Conservation (phyloP, 2,329 filamentous ascomycete species). For the Xylariaceae sp. region DNA sequence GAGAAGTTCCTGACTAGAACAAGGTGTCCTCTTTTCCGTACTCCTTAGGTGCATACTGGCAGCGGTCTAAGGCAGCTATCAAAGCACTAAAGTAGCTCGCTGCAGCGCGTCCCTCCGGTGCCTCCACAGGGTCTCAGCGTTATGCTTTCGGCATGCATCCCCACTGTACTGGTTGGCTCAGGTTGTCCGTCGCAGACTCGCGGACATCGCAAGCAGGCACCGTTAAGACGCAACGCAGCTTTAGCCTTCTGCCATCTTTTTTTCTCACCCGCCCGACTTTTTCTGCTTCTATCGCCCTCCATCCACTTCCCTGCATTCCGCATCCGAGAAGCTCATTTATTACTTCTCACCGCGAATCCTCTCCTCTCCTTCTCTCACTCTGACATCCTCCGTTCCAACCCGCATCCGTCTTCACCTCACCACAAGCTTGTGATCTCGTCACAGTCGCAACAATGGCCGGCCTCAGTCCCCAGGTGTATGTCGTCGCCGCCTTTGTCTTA, state of each 20-base stretch:
- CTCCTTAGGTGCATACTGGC: not conserved
- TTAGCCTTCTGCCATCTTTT: conserved; percentile 7
- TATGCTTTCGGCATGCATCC: not conserved
- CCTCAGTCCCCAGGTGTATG: conserved; percentile 61
- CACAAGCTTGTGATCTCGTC: conserved; percentile 2
- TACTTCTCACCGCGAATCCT: not conserved
- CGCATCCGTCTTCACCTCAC: not conserved
- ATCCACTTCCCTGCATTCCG: conserved; percentile 20
- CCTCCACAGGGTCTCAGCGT: not conserved
- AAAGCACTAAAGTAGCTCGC: not conserved
- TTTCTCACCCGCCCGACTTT: conserved; percentile 2
- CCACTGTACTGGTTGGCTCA: not conserved
- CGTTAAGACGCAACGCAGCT: too few relatives aligned
- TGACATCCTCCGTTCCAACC: not conserved
- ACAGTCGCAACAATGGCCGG: conserved; percentile 49
- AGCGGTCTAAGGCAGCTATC: not conserved
- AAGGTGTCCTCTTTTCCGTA: conserved; percentile 18
- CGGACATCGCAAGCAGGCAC: too few relatives aligned
- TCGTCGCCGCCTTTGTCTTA: conserved; percentile 12
- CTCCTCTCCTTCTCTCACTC: not conserved
- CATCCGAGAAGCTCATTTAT: conserved; percentile 5
- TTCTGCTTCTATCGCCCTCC: conserved; percentile 19
- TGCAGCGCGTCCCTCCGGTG: not conserved
- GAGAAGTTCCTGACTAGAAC: conserved; percentile 8
- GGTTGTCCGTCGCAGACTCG: too few relatives aligned